Percentiles rank a stretch among this genome's conserved stretches.
phyloP scores from a whole-genome alignment of 2,329 filamentous ascomycete genomes.

The Hypoxylon sp. region DNA sequence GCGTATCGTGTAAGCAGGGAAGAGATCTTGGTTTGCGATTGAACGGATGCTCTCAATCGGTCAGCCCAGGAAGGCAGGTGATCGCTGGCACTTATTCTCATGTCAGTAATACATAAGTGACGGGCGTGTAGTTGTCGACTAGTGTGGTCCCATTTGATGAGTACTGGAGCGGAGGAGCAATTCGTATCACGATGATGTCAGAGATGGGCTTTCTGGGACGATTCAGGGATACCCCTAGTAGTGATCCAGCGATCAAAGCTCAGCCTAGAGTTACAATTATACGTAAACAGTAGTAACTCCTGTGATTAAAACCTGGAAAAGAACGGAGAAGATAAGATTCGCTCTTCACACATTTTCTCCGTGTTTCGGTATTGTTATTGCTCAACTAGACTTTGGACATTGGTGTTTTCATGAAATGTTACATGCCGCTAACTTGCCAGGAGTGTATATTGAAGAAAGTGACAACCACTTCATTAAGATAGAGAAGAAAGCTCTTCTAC shows the following conservation, averaged over 20 bases:
- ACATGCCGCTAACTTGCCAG: no score
- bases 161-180: conserved; percentile 12
- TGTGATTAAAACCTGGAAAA: not conserved
- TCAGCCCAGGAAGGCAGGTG: not conserved
- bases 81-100: conserved; percentile 1
- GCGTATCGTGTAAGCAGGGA: conserved; percentile 19
- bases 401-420: no score
- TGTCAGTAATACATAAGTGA: not conserved
- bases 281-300: not conserved
- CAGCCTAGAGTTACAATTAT: not conserved
- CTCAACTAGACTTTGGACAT: not conserved
- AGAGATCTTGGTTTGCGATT: conserved; percentile 8
- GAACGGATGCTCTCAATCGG: not conserved
- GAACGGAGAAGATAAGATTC: not conserved
- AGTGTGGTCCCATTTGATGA: no score
- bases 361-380: not conserved
- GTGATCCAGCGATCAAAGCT: conserved; percentile 23
- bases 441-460: no score
- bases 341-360: not conserved
- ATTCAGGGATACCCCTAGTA: conserved; percentile 10
- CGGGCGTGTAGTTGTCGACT: no score
- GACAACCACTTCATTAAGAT: no score
- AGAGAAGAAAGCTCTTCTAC: no score
- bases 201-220: not conserved
- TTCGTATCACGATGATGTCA: conserved; percentile 5